phyloP scores from a whole-genome alignment of 1,284 basidiomycete species.

The Malassezia japonica region DNA sequence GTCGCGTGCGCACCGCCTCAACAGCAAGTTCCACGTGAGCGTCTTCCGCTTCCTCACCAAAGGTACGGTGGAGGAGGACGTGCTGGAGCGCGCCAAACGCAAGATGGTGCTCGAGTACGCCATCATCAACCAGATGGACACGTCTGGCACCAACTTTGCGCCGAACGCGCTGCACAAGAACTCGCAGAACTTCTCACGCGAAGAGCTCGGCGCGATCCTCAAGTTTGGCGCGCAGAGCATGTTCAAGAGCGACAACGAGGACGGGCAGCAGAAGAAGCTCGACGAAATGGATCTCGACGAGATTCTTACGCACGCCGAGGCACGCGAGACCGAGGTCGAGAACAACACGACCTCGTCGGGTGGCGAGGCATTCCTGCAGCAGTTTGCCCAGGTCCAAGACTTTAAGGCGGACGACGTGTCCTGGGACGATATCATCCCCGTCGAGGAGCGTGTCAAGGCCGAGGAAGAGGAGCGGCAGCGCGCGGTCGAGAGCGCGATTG shows the following conservation, averaged over 20 bases:
- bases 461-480: conserved; percentile 53
- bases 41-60: conserved; percentile 96
- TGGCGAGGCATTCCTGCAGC: conserved; percentile 89
- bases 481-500: conserved; percentile 58
- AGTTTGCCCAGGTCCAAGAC: conserved; percentile 91
- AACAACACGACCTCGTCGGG: conserved; percentile 69
- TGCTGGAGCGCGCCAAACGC: conserved; percentile 92
- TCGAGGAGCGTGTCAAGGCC: conserved; percentile 76
- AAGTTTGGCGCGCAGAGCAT: conserved; percentile 98
- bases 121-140: conserved; percentile 99
- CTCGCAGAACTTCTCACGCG: conserved; percentile 74
- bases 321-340: conserved; percentile 78
- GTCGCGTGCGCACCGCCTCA: conserved; percentile 66
- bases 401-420: conserved; percentile 86
- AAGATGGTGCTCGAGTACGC: conserved; percentile 99
- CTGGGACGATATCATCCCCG: conserved; percentile 98
- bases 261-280: conserved; percentile 83
- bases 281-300: conserved; percentile 99
- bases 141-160: conserved; percentile 84
- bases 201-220: conserved; percentile 93
- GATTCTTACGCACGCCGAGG: conserved; percentile 90
- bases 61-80: conserved; percentile 98
- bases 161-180: conserved; percentile 54
- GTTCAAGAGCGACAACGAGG: conserved; percentile 89
- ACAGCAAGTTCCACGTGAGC: conserved; percentile 80